Evolutionary conservation across 2,329 filamentous ascomycete genomes (phyloP).

Genomic region (Ceratocystis albifundus): DNA sequence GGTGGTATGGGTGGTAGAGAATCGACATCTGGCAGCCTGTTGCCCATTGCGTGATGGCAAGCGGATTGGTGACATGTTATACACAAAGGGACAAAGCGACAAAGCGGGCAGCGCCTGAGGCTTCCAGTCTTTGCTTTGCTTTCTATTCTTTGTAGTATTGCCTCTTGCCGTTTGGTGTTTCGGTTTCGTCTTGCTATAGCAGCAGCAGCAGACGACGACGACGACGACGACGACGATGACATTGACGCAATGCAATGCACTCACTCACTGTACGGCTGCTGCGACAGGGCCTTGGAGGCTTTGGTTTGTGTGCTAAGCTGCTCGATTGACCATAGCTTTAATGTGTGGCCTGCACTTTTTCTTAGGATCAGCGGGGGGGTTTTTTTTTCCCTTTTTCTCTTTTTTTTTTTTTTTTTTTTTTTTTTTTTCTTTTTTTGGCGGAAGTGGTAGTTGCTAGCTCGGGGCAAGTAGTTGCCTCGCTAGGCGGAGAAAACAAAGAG

Average conservation of each 20-base stretch:
- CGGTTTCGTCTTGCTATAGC: not conserved
- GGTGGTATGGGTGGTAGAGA: not conserved
- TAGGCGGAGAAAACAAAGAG: no score
- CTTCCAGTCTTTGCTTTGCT: no score
- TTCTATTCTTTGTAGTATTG: not conserved
- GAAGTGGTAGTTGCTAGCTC: no score
- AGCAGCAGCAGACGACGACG: no score
- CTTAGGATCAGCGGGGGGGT: not conserved
- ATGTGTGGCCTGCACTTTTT: not conserved
- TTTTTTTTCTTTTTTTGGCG: no score
- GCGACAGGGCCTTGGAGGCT: not conserved
- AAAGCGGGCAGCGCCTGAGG: no score
- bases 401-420: not conserved
- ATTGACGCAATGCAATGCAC: not conserved
- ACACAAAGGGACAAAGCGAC: no score
- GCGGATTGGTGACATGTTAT: no score
- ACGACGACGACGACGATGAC: no score
- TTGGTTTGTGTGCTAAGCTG: not conserved
- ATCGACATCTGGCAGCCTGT: not conserved
- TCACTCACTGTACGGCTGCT: not conserved
- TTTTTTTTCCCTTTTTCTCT: not conserved
- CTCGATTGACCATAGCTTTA: not conserved
- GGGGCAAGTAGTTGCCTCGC: no score
- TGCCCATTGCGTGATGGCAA: no score
- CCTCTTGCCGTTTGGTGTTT: no score